phyloP scores from a whole-genome alignment of 2,329 filamentous ascomycete species.

The Alternaria viburni region DNA sequence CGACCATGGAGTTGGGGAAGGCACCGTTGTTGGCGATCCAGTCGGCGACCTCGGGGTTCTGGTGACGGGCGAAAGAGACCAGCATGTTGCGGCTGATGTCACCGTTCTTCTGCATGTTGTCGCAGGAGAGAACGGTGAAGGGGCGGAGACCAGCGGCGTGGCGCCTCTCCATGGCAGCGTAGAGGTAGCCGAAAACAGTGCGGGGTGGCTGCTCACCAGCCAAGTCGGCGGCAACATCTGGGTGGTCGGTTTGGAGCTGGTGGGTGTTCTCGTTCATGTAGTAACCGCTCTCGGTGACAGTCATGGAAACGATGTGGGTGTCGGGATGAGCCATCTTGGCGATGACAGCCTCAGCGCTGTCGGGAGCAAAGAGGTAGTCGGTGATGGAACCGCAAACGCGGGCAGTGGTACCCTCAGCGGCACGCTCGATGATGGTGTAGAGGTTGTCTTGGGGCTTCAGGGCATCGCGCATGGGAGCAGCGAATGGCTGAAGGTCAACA shows the following conservation, averaged over 20 bases:
- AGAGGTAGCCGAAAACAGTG: slow-evolving; percentile 37
- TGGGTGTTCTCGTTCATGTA: slow-evolving; percentile 41
- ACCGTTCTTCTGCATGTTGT: slow-evolving; percentile 42
- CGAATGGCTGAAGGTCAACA: slow-evolving; percentile 36
- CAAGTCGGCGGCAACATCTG: slow-evolving; percentile 34
- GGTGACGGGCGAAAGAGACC: slow-evolving; percentile 29
- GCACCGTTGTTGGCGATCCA: slow-evolving; percentile 37
- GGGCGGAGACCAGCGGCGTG: slow-evolving; percentile 33
- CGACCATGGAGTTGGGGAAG: slow-evolving; percentile 41
- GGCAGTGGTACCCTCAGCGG: slow-evolving; percentile 28
- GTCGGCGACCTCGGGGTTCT: slow-evolving; percentile 30
- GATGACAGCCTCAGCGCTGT: slow-evolving; percentile 36
- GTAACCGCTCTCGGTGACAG: slow-evolving; percentile 39
- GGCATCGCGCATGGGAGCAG: slow-evolving; percentile 34
- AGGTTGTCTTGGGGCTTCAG: slow-evolving; percentile 33
- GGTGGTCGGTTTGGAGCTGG: slow-evolving; percentile 32
- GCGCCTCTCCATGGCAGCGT: slow-evolving; percentile 31
- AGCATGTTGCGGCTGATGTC: slow-evolving; percentile 37
- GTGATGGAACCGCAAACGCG: slow-evolving; percentile 35
- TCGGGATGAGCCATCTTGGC: slow-evolving; percentile 39
- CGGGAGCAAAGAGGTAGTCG: slow-evolving; percentile 38
- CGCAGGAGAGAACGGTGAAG: slow-evolving; percentile 39
- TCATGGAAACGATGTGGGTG: slow-evolving; percentile 40
- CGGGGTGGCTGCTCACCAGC: slow-evolving; percentile 28
- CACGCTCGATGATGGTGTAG: slow-evolving; percentile 37